Percentiles rank a stretch among this genome's conserved stretches.
Evolutionary conservation across 108 stramenopile genomes (phyloP).

Genomic region (Pseudonitzschia pungens): DNA sequence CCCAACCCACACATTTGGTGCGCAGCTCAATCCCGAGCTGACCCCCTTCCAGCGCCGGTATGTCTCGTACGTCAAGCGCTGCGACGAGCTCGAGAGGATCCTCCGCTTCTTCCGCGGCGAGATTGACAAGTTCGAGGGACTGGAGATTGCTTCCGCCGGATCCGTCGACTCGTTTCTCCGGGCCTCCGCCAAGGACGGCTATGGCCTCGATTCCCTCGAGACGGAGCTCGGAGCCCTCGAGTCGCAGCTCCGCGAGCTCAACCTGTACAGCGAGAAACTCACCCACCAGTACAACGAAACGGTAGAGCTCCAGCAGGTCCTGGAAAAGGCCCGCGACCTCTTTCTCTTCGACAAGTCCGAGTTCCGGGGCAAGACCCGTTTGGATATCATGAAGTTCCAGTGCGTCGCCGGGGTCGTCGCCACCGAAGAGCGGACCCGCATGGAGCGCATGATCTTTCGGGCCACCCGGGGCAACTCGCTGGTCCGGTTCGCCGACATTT

Average conservation of each 20-base stretch:
- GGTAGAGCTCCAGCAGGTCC: slow-evolving; percentile 92
- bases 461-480: slow-evolving; percentile 95
- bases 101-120: slow-evolving; percentile 88
- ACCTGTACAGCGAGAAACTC: slow-evolving; percentile 90
- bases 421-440: slow-evolving; percentile 85
- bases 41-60: slow-evolving; percentile 98
- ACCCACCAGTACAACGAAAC: slow-evolving; percentile 98
- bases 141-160: slow-evolving; percentile 68
- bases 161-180: slow-evolving; percentile 63
- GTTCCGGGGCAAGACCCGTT: slow-evolving; percentile 53
- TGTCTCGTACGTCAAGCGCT: slow-evolving; percentile 94
- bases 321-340: slow-evolving; percentile 90
- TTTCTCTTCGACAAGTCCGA: slow-evolving; percentile 83
- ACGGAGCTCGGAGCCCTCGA: slow-evolving; percentile 91
- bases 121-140: slow-evolving; percentile 83
- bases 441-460: slow-evolving; percentile 98
- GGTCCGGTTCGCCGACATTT: slow-evolving; percentile 91
- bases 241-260: slow-evolving; percentile 88
- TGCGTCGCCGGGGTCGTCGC: slow-evolving; percentile 92
- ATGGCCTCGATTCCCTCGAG: slow-evolving; percentile 82
- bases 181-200: slow-evolving; percentile 19
- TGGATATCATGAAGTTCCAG: slow-evolving; percentile 93
- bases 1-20: no score
- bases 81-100: slow-evolving; percentile 98
- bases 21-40: slow-evolving; percentile 94